A percentile compares a stretch with the other conserved stretches of the same genome.
These are phyloP conservation scores for Kluyveromyces starmeri DNA, from an alignment of 805 yeast species.

Conservation along the genomic window DNA sequence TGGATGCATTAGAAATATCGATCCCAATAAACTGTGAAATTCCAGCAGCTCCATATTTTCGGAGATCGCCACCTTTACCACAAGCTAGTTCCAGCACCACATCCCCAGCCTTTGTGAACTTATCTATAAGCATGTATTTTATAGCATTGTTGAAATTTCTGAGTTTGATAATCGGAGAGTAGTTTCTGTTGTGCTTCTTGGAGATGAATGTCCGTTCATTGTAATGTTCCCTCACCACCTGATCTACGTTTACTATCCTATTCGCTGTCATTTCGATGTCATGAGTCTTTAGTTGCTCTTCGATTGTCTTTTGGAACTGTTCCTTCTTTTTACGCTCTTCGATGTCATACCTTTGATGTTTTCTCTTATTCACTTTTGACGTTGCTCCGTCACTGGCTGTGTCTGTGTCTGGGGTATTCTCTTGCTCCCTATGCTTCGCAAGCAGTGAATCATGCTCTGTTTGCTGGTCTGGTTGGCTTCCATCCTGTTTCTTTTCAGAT, in stretches of 20 bases:
- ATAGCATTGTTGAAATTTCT: conserved; percentile 88
- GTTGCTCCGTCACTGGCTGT: no score
- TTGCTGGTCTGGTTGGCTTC: conserved; percentile 8
- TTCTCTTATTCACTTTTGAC: conserved; percentile 22
- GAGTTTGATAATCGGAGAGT: conserved; percentile 77
- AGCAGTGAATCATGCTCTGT: no score
- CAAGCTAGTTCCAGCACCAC: conserved; percentile 82
- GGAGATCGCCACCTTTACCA: conserved; percentile 96
- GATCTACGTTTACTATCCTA: conserved; percentile 40
- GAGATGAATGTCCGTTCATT: conserved; percentile 73
- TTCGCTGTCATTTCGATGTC: conserved; percentile 31
- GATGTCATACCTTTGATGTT: conserved; percentile 23
- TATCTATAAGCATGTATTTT: conserved; percentile 75
- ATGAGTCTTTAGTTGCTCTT: conserved; percentile 28
- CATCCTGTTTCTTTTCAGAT: conserved; percentile 6
- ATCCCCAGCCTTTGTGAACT: conserved; percentile 46
- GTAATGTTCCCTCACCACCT: conserved; percentile 73
- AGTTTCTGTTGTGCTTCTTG: conserved; percentile 49
- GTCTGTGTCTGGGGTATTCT: no score
- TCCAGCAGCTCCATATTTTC: conserved; percentile 73
- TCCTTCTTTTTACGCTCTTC: conserved; percentile 28
- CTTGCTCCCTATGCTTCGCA: no score
- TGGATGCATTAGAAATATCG: conserved; percentile 84
- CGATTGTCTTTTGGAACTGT: conserved; percentile 25
- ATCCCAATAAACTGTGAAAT: conserved; percentile 78